Evolutionary conservation across 768 basidiomycete genomes (phyloP), one percentile per base, ranked within the genome.

Genomic region (Phanerochaete carnosa): DNA sequence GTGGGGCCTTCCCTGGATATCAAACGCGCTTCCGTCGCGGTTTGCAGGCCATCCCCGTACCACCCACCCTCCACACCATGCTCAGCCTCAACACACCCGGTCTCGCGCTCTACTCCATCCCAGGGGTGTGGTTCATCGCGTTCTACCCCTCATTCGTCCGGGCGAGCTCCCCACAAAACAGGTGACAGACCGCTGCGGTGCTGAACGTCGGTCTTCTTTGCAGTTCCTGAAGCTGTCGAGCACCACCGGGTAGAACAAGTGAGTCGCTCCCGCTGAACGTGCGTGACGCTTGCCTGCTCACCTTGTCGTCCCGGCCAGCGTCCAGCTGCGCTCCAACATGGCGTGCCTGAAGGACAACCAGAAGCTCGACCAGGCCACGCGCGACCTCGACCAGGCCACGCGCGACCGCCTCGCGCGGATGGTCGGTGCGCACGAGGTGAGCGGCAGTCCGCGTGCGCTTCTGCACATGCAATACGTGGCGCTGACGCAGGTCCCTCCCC

Each of bases 81-180:
- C 4, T 37, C 35, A 29, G 23, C 37, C 33, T 55, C 54, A 12
- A 26, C 54, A 57, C 45, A 8, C 56, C 56, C 23, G 55, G 33
- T 4, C 56, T 57, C 26, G 56, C 56, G n/a, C 45, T 57, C 11
- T 57, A 57, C 23, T 57, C 56, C 23, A 29, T 57, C 26, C 56
- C 56, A 15, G 43, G 13, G 26, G 46, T 47, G 29, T 57, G 56
- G 56, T 13, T 12, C 13, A 47, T 22, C 56, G 56, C 56, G 19
- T 57, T 57, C 30, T 45, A 30, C 16, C 56, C 56, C 25, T 22
- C 6, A 6, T 43, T 22, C 32, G 28, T 23, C 6, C 46, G 45
- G 56, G 56, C 47, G 32, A 23, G 45, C 45, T 3, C 5, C 13
- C 25, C 47, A 9, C 13, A 26, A 19, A 19, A 19, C 45, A 26